phyloP scores from a whole-genome alignment of 2,329 filamentous ascomycete species.

The Amylocarpus encephaloides region DNA sequence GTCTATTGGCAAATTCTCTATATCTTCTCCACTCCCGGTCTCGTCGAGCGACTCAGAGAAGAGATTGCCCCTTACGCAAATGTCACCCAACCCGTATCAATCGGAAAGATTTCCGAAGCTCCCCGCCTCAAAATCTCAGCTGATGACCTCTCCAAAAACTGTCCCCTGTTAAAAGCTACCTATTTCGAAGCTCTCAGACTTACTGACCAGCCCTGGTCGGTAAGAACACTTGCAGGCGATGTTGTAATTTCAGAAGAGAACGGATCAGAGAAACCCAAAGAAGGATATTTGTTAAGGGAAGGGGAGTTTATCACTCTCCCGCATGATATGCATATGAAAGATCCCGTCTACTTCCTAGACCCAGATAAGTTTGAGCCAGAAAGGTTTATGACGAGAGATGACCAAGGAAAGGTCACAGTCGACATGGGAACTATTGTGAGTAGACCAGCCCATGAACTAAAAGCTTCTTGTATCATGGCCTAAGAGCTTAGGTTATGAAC shows the following conservation, averaged over 20 bases:
- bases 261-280: slow-evolving; percentile 5
- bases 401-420: slow-evolving; percentile 28
- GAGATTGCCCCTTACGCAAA: slow-evolving; percentile 40
- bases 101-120: slow-evolving; percentile 27
- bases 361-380: slow-evolving; percentile 38
- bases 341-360: slow-evolving; percentile 34
- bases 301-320: slow-evolving; percentile 39
- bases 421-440: slow-evolving; percentile 37
- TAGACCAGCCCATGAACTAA: no score
- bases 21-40: slow-evolving; percentile 36
- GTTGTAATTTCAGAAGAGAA: slow-evolving; percentile 24
- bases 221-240: slow-evolving; percentile 36
- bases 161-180: slow-evolving; percentile 39
- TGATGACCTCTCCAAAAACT: slow-evolving; percentile 37
- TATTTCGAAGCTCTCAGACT: slow-evolving; percentile 42
- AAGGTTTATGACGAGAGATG: slow-evolving; percentile 39
- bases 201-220: slow-evolving; percentile 36
- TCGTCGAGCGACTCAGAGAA: slow-evolving; percentile 37
- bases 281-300: slow-evolving; percentile 35
- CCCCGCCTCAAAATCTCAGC: slow-evolving; percentile 37
- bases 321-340: slow-evolving; percentile 38
- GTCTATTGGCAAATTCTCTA: slow-evolving; percentile 46
- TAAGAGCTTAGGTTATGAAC: no score
- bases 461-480: no score
- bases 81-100: slow-evolving; percentile 29